A percentile compares a stretch with the other conserved stretches of the same genome.
These are phyloP conservation scores for Trichoderma brevicompactum DNA, from an alignment of 2,329 filamentous ascomycete genomes.

Conservation along the genomic window DNA sequence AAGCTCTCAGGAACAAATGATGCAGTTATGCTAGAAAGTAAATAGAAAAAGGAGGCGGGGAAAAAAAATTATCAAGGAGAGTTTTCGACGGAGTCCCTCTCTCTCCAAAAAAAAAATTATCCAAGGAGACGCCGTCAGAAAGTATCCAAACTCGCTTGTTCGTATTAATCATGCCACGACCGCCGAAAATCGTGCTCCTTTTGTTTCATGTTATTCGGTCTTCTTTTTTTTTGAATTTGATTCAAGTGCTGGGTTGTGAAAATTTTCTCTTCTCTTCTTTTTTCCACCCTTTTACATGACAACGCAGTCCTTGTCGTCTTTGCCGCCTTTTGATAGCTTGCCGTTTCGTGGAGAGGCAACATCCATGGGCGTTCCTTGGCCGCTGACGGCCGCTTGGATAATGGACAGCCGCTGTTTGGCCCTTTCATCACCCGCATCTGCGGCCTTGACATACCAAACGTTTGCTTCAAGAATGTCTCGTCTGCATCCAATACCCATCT, in stretches of 20 bases:
- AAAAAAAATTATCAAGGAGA: constrained; percentile 2
- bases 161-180: constrained; percentile 18
- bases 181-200: constrained; percentile 1
- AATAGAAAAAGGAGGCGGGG: not conserved
- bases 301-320: constrained; percentile 61
- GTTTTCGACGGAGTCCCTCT: not conserved
- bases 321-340: constrained; percentile 56
- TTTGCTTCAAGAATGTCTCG: constrained; percentile 96
- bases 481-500: constrained; percentile 96
- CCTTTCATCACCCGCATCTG: constrained; percentile 86
- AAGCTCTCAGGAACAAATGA: constrained; percentile 8
- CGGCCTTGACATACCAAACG: constrained; percentile 96
- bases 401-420: constrained; percentile 85
- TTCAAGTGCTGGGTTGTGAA: too few species aligned
- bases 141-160: constrained; percentile 25
- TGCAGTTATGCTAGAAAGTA: constrained; percentile 14
- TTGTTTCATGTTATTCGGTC: not conserved
- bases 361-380: constrained; percentile 59
- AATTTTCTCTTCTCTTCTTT: not conserved
- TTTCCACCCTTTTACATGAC: constrained; percentile 52
- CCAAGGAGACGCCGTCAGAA: constrained; percentile 4
- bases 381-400: constrained; percentile 79
- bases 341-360: constrained; percentile 56
- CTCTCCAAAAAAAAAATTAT: not conserved
- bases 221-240: too few species aligned